phyloP scores from a whole-genome alignment of 1,139 yeast species.

The Geotrichum aggregatum region DNA sequence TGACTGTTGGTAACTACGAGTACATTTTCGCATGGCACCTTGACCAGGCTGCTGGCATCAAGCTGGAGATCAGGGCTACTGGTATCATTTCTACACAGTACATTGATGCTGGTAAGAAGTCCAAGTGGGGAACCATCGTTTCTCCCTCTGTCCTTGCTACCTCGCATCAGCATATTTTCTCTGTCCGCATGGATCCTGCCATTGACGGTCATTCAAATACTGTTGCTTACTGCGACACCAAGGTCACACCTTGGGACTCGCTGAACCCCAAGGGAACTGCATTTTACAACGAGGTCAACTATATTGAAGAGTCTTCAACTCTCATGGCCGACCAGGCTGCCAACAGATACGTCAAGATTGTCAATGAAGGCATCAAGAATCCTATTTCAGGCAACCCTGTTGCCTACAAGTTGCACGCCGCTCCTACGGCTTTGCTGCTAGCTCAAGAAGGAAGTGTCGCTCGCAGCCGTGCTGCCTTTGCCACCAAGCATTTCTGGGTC shows the following conservation, averaged over 20 bases:
- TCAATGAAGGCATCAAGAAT: slow-evolving; percentile 70
- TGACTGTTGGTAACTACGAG: slow-evolving; percentile 89
- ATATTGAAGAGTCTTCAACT: slow-evolving; percentile 67
- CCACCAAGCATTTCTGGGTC: slow-evolving; percentile 74
- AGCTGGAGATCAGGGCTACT: slow-evolving; percentile 81
- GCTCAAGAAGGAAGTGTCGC: slow-evolving; percentile 63
- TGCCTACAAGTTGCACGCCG: slow-evolving; percentile 74
- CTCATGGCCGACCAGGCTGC: slow-evolving; percentile 74
- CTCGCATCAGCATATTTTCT: slow-evolving; percentile 81
- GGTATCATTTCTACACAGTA: slow-evolving; percentile 72
- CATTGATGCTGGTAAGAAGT: slow-evolving; percentile 67
- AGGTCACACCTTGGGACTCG: slow-evolving; percentile 56
- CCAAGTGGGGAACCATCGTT: slow-evolving; percentile 80
- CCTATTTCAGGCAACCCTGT: slow-evolving; percentile 74
- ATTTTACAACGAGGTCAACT: slow-evolving; percentile 59
- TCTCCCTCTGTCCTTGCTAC: slow-evolving; percentile 87
- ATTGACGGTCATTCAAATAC: slow-evolving; percentile 72
- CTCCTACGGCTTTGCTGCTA: slow-evolving; percentile 70
- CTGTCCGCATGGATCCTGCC: slow-evolving; percentile 84
- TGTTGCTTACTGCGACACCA: slow-evolving; percentile 70
- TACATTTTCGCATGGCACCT: slow-evolving; percentile 73
- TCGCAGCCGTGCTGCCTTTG: slow-evolving; percentile 63
- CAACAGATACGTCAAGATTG: slow-evolving; percentile 70
- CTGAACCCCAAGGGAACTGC: slow-evolving; percentile 74
- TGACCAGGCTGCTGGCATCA: slow-evolving; percentile 78